Percentiles rank a stretch among this genome's conserved stretches.
Conservation (phyloP, 768 basidiomycete species). For the Flagelloscypha sp. region DNA sequence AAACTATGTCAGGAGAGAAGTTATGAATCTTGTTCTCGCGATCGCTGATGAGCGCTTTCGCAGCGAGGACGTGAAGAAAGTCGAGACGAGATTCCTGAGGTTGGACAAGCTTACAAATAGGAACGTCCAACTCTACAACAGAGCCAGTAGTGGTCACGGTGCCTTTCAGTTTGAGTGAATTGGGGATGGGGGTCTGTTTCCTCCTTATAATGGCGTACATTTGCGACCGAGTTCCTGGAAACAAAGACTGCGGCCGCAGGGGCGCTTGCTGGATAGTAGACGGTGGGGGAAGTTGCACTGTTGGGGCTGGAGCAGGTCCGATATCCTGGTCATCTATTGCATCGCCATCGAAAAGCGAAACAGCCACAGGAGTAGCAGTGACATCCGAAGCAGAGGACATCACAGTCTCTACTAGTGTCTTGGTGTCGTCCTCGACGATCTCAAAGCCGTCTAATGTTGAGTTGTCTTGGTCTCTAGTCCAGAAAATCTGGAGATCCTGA, state of each 20-base stretch:
- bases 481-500: no score
- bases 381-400: no score
- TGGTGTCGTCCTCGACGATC: no score
- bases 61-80: slow-evolving; percentile 53
- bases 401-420: no score
- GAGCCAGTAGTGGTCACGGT: slow-evolving; percentile 23
- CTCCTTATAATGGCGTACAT: slow-evolving; percentile 26
- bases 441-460: no score
- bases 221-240: slow-evolving; percentile 26
- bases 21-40: slow-evolving; percentile 28
- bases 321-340: no score
- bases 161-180: slow-evolving; percentile 24
- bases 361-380: no score
- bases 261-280: slow-evolving; percentile 30
- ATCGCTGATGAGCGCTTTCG: slow-evolving; percentile 46
- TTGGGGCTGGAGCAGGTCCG: no score
- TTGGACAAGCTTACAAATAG: slow-evolving; percentile 23
- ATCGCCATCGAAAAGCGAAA: no score
- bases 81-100: slow-evolving; percentile 24
- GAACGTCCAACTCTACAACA: slow-evolving; percentile 22
- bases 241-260: slow-evolving; percentile 21
- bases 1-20: slow-evolving; percentile 24
- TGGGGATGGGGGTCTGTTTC: slow-evolving; percentile 20
- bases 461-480: no score
- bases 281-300: slow-evolving; percentile 17